These are phyloP conservation scores for Leccinum uliginosum DNA, from an alignment of 768 basidiomycete species.

Conservation along the genomic window DNA sequence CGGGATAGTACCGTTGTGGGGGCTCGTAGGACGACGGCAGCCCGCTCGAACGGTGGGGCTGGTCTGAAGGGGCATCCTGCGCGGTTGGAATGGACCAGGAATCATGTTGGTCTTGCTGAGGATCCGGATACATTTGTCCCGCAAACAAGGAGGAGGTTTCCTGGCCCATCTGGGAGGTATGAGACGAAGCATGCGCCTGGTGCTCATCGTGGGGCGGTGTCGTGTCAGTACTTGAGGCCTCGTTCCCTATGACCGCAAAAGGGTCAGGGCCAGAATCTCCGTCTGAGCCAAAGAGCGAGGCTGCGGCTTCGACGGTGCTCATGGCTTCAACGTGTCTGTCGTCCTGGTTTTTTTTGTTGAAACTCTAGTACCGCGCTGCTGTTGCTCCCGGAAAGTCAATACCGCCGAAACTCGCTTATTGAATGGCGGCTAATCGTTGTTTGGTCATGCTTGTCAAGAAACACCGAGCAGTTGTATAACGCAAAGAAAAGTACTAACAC, in stretches of 20 bases:
- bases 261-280: slow-evolving; percentile 55
- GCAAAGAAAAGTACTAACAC: slow-evolving; percentile 17
- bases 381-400: not conserved
- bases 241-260: slow-evolving; percentile 55
- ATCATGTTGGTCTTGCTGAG: slow-evolving; percentile 23
- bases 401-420: slow-evolving; percentile 5
- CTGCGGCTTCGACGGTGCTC: slow-evolving; percentile 72
- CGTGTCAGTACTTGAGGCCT: slow-evolving; percentile 27
- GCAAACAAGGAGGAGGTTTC: slow-evolving; percentile 38
- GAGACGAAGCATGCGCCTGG: slow-evolving; percentile 20
- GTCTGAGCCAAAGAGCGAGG: slow-evolving; percentile 71
- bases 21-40: slow-evolving; percentile 21
- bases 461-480: not conserved
- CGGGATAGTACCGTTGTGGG: slow-evolving; percentile 31
- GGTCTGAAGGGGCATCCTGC: slow-evolving; percentile 13
- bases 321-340: slow-evolving; percentile 39
- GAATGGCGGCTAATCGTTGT: slow-evolving; percentile 11
- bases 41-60: slow-evolving; percentile 11
- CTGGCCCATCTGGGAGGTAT: slow-evolving; percentile 30
- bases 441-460: slow-evolving; percentile 26
- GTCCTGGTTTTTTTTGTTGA: slow-evolving; percentile 17
- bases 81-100: slow-evolving; percentile 25
- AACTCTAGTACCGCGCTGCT: not conserved
- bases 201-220: slow-evolving; percentile 24
- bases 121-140: slow-evolving; percentile 28